These are phyloP conservation scores for Pseudocercospora macadamiae DNA, from an alignment of 2,329 filamentous ascomycete species.

Conservation along the genomic window DNA sequence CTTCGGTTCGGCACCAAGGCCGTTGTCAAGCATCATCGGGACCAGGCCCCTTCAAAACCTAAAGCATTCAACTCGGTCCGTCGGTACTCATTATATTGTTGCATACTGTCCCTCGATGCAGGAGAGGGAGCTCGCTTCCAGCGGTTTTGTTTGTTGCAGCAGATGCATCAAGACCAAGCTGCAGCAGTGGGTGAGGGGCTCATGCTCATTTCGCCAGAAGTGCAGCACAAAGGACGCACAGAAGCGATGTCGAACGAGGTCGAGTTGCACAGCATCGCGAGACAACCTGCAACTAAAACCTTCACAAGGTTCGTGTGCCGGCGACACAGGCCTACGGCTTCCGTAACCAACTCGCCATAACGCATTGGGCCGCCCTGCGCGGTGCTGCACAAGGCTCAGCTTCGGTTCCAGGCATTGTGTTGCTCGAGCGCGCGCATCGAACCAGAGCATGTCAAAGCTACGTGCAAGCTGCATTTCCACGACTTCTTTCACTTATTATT, in stretches of 20 bases:
- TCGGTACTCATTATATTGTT: not conserved
- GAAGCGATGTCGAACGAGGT: not conserved
- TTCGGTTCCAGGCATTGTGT: not conserved
- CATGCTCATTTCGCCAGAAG: constrained; percentile 1
- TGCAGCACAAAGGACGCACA: not conserved
- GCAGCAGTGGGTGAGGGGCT: constrained; percentile 12
- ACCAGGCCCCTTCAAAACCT: not conserved
- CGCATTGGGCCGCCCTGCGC: not conserved
- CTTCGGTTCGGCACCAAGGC: not conserved
- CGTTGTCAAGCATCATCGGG: not conserved
- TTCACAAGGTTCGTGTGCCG: constrained; percentile 7
- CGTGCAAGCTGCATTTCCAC: no score
- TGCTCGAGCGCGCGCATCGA: constrained; percentile 1
- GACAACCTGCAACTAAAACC: constrained; percentile 20
- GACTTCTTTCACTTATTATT: not conserved
- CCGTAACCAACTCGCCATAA: constrained; percentile 11
- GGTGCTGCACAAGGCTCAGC: not conserved
- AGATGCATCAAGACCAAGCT: not conserved
- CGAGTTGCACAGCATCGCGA: constrained; percentile 12
- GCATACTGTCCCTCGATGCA: not conserved
- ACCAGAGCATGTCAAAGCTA: constrained; percentile 3
- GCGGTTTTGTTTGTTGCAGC: not conserved
- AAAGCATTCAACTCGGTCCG: not conserved
- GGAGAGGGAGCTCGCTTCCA: constrained; percentile 1
- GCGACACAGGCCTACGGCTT: constrained; percentile 15